A percentile compares a stretch with the other conserved stretches of the same genome.
phyloP scores from a whole-genome alignment of 495 filamentous ascomycete genomes.

The Neurospora tetrasperma region DNA sequence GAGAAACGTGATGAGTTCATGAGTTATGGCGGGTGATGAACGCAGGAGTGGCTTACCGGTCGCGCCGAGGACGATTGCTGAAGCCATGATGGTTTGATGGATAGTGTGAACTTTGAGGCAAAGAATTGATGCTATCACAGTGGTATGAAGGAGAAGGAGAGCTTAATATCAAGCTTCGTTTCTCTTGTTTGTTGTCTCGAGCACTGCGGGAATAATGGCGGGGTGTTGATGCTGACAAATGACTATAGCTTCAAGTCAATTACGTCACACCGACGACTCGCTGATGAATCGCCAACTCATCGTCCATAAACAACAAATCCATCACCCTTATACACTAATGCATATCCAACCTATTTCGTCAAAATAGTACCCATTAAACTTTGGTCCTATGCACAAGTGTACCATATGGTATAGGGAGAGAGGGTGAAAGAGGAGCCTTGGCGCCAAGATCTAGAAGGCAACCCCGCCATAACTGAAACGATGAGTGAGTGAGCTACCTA shows the following conservation, averaged over 20 bases:
- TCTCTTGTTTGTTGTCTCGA: not conserved
- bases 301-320: not conserved
- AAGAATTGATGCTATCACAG: not conserved
- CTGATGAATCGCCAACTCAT: not conserved
- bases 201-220: not conserved
- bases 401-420: too few relatives aligned
- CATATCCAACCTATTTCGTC: not conserved
- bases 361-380: too few relatives aligned
- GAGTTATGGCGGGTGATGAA: not conserved
- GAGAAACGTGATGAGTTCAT: not conserved
- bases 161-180: not conserved
- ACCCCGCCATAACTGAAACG: too few relatives aligned
- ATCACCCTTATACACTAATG: not conserved
- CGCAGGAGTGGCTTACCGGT: slow-evolving; percentile 7
- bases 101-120: not conserved
- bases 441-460: too few relatives aligned
- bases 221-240: not conserved
- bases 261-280: not conserved
- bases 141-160: not conserved
- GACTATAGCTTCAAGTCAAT: not conserved
- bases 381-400: too few relatives aligned
- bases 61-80: slow-evolving; percentile 15
- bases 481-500: too few relatives aligned
- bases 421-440: too few relatives aligned
- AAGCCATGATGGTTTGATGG: slow-evolving; percentile 5